Evolutionary conservation across 768 basidiomycete species (phyloP), one percentile per base, ranked within the genome.

Genomic region (Termitomyces sp.): DNA sequence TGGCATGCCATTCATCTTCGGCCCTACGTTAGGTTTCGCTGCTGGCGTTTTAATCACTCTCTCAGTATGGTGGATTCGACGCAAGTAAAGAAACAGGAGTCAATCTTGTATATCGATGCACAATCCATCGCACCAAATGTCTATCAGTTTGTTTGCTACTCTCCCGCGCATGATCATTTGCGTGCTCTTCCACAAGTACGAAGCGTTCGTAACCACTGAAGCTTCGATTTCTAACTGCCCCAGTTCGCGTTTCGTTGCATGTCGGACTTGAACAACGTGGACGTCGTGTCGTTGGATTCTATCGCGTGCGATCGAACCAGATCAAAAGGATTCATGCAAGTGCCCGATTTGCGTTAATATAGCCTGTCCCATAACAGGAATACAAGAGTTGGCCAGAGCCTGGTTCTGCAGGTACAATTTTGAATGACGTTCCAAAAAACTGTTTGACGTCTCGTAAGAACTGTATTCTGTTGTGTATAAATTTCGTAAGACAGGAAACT

Each of bases 371-470:
- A 61, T 94, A 91, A 69, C 96, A 98, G 6, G 92, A 92, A 70
- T 94, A 88, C 48, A 92, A 56, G 15, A 92, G 81, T 59, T 92
- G 85, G 13, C 77, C 72, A 37, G 77, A 80, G 13, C 79, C 73
- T 20, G 75, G 68, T 59, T 84, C 83, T 52, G 79, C 82, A 2
- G 85, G 75, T 16, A 81, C 80, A 55, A 97, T 88, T 72, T 97
- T 98, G 84, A 98, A 98, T 15, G 91, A 88, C 0, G 90, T 93
- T 28, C 94, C 92, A 62, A 97, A 96, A 67, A 90, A 89, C 20
- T 79, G 73, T 60, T 83, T 82, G 44, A 94, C 73, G 64, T 98
- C 96, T 29, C 90, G 80, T 24, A 98, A 73, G 65, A 96, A 93
- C 75, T 97, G 93, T 47, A 96, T 83, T n/a, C 96, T 98, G 26